phyloP scores from a whole-genome alignment of 495 filamentous ascomycete species.

The Viridothelium virens region DNA sequence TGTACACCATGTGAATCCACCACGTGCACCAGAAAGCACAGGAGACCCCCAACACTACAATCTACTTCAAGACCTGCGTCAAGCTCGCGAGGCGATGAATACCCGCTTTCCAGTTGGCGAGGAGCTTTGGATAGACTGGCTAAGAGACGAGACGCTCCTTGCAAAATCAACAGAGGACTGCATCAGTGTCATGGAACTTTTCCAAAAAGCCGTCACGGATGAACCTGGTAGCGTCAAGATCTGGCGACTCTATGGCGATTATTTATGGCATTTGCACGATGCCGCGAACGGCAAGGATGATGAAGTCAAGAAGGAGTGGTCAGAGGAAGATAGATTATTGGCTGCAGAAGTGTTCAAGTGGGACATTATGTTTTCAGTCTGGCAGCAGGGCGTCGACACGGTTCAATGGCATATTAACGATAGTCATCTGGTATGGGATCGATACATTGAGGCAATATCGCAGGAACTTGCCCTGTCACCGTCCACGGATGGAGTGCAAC shows the following conservation, averaged over 20 bases:
- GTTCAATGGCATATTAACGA: constrained; percentile 77
- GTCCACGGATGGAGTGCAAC: constrained; percentile 51
- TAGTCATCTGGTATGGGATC: constrained; percentile 84
- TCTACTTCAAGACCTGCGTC: constrained; percentile 53
- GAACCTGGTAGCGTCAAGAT: constrained; percentile 77
- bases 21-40: constrained; percentile 41
- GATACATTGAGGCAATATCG: constrained; percentile 54
- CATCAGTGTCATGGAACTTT: constrained; percentile 74
- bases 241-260: constrained; percentile 85
- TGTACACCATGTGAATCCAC: constrained; percentile 46
- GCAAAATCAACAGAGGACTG: constrained; percentile 56
- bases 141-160: constrained; percentile 55
- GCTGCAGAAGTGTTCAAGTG: constrained; percentile 74
- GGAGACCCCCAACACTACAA: constrained; percentile 48
- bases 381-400: constrained; percentile 67
- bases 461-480: constrained; percentile 54
- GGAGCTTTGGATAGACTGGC: constrained; percentile 56
- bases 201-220: constrained; percentile 67
- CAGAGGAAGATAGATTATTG: constrained; percentile 64
- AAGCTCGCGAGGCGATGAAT: constrained; percentile 58
- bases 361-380: constrained; percentile 66
- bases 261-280: constrained; percentile 66
- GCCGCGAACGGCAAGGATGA: constrained; percentile 38
- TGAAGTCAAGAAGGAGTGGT: constrained; percentile 43
- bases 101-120: constrained; percentile 60